Conservation (phyloP, 495 filamentous ascomycete species). For the Xylaria curta region DNA sequence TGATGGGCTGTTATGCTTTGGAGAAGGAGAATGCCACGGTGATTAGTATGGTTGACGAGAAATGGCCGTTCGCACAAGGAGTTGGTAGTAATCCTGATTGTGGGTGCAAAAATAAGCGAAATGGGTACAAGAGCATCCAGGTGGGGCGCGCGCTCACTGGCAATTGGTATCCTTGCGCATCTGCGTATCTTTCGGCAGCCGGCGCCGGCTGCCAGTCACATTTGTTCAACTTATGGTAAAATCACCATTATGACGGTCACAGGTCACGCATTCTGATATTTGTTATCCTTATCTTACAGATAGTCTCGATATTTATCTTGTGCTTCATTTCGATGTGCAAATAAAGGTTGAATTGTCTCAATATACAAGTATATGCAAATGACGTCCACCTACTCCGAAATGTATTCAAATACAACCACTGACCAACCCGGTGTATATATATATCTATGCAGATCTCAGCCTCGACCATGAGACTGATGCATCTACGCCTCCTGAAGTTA, state of each 20-base stretch:
- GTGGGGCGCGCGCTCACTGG: conserved; percentile 14
- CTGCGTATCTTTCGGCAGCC: not conserved
- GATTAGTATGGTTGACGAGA: conserved; percentile 35
- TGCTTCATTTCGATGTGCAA: not conserved
- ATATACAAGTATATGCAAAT: not conserved
- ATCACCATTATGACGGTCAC: not conserved
- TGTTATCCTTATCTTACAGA: not conserved
- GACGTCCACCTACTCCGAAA: not conserved
- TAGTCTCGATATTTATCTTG: not conserved
- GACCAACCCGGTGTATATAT: not conserved
- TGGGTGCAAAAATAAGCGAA: conserved; percentile 47
- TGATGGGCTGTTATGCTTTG: conserved; percentile 40
- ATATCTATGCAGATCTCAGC: not conserved
- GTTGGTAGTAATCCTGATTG: conserved; percentile 35
- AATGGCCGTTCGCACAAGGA: conserved; percentile 31
- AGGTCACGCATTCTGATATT: not conserved
- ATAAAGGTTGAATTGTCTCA: not conserved
- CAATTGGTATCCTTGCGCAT: not conserved
- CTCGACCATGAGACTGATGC: not conserved
- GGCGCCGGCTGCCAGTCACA: not conserved
- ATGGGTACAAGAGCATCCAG: not conserved
- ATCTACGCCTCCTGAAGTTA: conserved; percentile 6
- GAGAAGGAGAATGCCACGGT: conserved; percentile 31
- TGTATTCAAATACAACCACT: not conserved
- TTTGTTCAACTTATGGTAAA: no score